phyloP scores from a whole-genome alignment of 2,329 filamentous ascomycete genomes.

The Ceratocystis albifundus region DNA sequence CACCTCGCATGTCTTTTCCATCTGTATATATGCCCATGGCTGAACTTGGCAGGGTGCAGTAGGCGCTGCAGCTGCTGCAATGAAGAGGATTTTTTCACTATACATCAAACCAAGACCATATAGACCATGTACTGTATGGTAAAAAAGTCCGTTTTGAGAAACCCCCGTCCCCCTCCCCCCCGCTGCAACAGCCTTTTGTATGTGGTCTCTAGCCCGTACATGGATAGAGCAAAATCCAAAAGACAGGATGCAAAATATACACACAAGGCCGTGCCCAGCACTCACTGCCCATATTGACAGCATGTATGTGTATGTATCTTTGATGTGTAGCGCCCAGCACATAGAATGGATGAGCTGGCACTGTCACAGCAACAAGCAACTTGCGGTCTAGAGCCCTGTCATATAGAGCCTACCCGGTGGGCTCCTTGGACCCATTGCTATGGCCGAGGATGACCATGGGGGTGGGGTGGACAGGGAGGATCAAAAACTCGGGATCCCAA shows the following conservation, averaged over 20 bases:
- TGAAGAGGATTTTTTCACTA: neutral
- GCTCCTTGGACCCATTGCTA: slow-evolving; percentile 1
- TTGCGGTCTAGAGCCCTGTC: slow-evolving; percentile 4
- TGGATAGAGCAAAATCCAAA: too few relatives aligned
- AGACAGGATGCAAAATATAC: neutral
- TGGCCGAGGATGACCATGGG: neutral
- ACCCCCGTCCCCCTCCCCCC: too few relatives aligned
- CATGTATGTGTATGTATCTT: neutral
- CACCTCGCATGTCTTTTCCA: too few relatives aligned
- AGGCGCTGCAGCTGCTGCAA: neutral
- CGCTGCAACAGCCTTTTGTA: too few relatives aligned
- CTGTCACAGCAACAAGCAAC: neutral
- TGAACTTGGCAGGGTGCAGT: neutral
- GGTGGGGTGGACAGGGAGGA: too few relatives aligned
- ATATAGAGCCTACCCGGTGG: neutral
- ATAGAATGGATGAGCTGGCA: slow-evolving; percentile 3
- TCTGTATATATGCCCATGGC: neutral
- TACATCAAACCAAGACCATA: neutral
- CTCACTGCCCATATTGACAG: neutral
- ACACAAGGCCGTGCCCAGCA: neutral
- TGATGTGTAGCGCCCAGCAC: neutral
- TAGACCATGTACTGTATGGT: neutral
- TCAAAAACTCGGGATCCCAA: neutral
- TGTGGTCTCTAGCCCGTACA: too few relatives aligned
- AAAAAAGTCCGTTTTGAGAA: too few relatives aligned